Evolutionary conservation across 2,329 filamentous ascomycete genomes (phyloP).

Genomic region (Chaetomium globosum): DNA sequence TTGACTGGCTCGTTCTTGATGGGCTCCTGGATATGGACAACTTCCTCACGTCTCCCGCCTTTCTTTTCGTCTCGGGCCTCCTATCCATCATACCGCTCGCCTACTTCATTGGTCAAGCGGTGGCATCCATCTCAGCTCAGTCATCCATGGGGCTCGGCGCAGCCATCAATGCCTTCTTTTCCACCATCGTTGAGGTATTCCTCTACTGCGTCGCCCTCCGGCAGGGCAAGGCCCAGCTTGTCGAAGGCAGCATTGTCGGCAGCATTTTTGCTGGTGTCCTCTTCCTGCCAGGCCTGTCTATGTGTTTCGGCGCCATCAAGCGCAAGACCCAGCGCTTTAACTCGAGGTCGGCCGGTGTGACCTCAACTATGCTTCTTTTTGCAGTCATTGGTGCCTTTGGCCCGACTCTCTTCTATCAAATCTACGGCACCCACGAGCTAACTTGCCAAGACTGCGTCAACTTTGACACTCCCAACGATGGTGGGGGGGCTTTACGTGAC

Average conservation of each 20-base stretch:
- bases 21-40: slow-evolving; percentile 68
- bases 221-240: slow-evolving; percentile 87
- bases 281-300: slow-evolving; percentile 90
- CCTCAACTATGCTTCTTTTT: slow-evolving; percentile 96
- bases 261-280: slow-evolving; percentile 97
- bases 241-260: slow-evolving; percentile 95
- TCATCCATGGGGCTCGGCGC: slow-evolving; percentile 98
- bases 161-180: slow-evolving; percentile 97
- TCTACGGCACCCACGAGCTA: slow-evolving; percentile 95
- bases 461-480: slow-evolving; percentile 43
- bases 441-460: slow-evolving; percentile 73
- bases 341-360: slow-evolving; percentile 91
- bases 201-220: slow-evolving; percentile 93
- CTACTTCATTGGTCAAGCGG: slow-evolving; percentile 98
- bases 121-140: slow-evolving; percentile 96
- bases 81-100: slow-evolving; percentile 94
- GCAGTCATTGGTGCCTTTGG: slow-evolving; percentile 94
- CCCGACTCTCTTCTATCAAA: slow-evolving; percentile 96
- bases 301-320: slow-evolving; percentile 98
- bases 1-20: slow-evolving; percentile 84
- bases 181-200: slow-evolving; percentile 95
- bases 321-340: slow-evolving; percentile 99
- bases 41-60: slow-evolving; percentile 77
- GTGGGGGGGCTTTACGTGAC: slow-evolving; percentile 60
- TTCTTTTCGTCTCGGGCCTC: slow-evolving; percentile 81